A percentile compares a stretch with the other conserved stretches of the same genome.
Conservation (phyloP, 2,329 filamentous ascomycete genomes). For the Paraphoma chrysanthemicola region DNA sequence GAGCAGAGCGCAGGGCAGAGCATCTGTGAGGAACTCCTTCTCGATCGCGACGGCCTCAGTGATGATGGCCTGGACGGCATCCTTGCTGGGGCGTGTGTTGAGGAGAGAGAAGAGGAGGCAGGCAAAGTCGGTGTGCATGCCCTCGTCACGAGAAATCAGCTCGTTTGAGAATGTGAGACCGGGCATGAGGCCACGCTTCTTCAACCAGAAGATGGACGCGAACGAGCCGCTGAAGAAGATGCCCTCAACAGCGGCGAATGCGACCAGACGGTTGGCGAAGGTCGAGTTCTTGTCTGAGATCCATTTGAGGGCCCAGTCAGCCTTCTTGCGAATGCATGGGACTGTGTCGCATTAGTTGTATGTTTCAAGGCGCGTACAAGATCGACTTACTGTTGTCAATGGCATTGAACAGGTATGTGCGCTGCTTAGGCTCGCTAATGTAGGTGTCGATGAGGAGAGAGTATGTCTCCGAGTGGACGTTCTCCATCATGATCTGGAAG, state of each 20-base stretch:
- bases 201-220: constrained; percentile 99
- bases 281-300: constrained; percentile 92
- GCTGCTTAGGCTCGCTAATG: constrained; percentile 96
- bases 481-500: constrained; percentile 99
- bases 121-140: constrained; percentile 98
- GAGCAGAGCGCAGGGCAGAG: constrained; percentile 88
- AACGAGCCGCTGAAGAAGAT: constrained; percentile 99
- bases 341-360: constrained; percentile 60
- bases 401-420: constrained; percentile 94
- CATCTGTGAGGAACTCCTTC: constrained; percentile 97
- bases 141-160: constrained; percentile 99
- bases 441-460: constrained; percentile 99
- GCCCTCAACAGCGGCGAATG: constrained; percentile 96
- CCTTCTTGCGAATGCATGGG: constrained; percentile 97
- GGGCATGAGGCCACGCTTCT: constrained; percentile 99
- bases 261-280: constrained; percentile 93
- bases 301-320: constrained; percentile 96
- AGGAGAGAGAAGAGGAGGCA: constrained; percentile 98
- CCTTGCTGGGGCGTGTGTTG: constrained; percentile 84
- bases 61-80: constrained; percentile 86
- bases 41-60: constrained; percentile 93
- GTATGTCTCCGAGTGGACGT: constrained; percentile 99
- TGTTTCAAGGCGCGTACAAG: neutral
- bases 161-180: constrained; percentile 99
- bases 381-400: constrained; percentile 86